Conservation (phyloP, 2,329 filamentous ascomycete species). For the Orbilia ellipsospora region DNA sequence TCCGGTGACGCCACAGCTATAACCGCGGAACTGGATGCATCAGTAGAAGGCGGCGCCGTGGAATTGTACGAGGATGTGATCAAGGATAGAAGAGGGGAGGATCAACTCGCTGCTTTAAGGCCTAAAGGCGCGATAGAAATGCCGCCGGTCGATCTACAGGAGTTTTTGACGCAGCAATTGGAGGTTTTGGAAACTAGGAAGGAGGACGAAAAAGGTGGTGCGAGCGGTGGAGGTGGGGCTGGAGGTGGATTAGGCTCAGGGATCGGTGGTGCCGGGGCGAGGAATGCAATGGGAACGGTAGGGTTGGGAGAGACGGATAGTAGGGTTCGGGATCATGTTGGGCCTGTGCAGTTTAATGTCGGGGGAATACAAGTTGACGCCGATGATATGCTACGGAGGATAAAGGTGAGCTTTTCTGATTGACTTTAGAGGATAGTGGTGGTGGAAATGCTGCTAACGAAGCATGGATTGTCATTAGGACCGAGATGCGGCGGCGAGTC, state of each 20-base stretch:
- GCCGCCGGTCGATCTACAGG: slow-evolving; percentile 78
- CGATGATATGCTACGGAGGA: slow-evolving; percentile 87
- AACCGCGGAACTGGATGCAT: slow-evolving; percentile 59
- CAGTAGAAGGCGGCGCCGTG: slow-evolving; percentile 71
- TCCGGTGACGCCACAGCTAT: slow-evolving; percentile 36
- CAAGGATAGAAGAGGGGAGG: slow-evolving; percentile 74
- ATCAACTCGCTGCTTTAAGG: slow-evolving; percentile 68
- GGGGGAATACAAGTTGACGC: slow-evolving; percentile 96
- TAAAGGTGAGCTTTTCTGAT: slow-evolving; percentile 73
- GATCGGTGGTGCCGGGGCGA: slow-evolving; percentile 55
- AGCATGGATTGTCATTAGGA: slow-evolving; percentile 60
- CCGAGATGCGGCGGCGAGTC: slow-evolving; percentile 60
- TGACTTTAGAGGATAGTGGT: neutral
- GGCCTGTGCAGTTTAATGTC: slow-evolving; percentile 97
- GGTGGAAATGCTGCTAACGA: neutral
- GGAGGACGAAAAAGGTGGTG: slow-evolving; percentile 65
- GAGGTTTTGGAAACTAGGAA: slow-evolving; percentile 77
- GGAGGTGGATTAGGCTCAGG: neutral
- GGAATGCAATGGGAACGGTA: slow-evolving; percentile 59
- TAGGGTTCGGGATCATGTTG: slow-evolving; percentile 80
- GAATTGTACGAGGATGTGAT: slow-evolving; percentile 82
- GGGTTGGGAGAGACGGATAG: slow-evolving; percentile 61
- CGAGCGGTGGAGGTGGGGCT: slow-evolving; percentile 54
- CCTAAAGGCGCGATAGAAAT: slow-evolving; percentile 69
- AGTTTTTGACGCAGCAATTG: slow-evolving; percentile 79